phyloP scores from a whole-genome alignment of 2,329 filamentous ascomycete genomes.

The Venturia asperata region DNA sequence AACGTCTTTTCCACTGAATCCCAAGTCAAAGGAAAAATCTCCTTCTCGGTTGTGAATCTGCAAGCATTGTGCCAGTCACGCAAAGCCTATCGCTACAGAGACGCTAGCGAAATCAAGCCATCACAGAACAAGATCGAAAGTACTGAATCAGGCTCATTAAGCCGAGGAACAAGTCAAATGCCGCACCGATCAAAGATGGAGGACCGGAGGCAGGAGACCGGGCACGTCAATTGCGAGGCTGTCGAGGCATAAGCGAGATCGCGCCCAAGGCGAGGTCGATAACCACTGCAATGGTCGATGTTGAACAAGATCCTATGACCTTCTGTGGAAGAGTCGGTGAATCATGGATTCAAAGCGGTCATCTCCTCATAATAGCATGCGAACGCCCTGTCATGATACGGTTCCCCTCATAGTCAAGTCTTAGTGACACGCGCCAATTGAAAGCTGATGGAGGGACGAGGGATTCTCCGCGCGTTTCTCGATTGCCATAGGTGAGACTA shows the following conservation, averaged over 20 bases:
- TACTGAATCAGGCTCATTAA: not conserved
- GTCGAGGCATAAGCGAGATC: not conserved
- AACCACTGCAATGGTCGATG: not conserved
- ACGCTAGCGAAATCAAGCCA: too few species aligned
- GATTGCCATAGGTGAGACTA: not conserved
- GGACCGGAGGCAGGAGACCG: not conserved
- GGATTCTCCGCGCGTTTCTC: not conserved
- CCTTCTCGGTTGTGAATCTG: too few species aligned
- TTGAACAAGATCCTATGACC: not conserved
- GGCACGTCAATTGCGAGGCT: not conserved
- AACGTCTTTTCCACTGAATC: too few species aligned
- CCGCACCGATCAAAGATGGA: not conserved
- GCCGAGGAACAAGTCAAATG: not conserved
- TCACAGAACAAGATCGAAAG: too few species aligned
- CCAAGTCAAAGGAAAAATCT: too few species aligned
- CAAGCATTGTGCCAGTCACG: too few species aligned
- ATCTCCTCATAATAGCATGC: not conserved
- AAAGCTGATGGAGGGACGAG: not conserved
- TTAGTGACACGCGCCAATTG: not conserved
- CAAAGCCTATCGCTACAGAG: too few species aligned
- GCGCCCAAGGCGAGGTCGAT: not conserved
- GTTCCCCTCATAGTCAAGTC: not conserved
- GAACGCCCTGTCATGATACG: not conserved
- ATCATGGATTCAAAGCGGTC: not conserved
- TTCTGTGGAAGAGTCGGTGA: not conserved